phyloP scores from a whole-genome alignment of 2,329 filamentous ascomycete genomes.

The Madurella mycetomatis region DNA sequence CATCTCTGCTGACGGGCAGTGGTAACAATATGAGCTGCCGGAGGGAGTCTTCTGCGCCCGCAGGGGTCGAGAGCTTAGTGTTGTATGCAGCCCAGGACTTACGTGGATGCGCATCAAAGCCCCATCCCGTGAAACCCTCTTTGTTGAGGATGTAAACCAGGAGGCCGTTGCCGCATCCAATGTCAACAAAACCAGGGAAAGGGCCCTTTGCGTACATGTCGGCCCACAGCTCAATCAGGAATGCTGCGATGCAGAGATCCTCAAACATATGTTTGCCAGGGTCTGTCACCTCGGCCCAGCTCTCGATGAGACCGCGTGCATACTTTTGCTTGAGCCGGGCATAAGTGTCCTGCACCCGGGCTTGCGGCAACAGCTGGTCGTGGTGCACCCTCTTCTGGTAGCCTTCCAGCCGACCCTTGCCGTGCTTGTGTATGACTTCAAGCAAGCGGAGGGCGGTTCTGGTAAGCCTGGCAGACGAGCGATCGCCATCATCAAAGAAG shows the following conservation, averaged over 20 bases:
- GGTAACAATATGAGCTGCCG: conserved; percentile 49
- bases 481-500: conserved; percentile 40
- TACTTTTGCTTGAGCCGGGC: conserved; percentile 74
- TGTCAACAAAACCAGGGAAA: conserved; percentile 91
- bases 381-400: conserved; percentile 81
- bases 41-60: conserved; percentile 31
- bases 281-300: conserved; percentile 84
- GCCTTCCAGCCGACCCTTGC: conserved; percentile 58
- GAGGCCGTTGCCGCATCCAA: conserved; percentile 92
- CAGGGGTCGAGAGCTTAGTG: conserved; percentile 19
- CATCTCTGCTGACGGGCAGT: conserved; percentile 31
- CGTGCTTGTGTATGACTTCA: conserved; percentile 67
- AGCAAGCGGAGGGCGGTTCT: conserved; percentile 68
- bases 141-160: conserved; percentile 75
- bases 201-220: conserved; percentile 63
- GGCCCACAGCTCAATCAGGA: conserved; percentile 85
- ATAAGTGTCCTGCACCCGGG: conserved; percentile 77
- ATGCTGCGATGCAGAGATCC: conserved; percentile 84
- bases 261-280: conserved; percentile 93
- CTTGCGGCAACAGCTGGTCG: conserved; percentile 73
- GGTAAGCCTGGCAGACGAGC: conserved; percentile 45
- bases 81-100: conserved; percentile 80
- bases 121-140: conserved; percentile 82
- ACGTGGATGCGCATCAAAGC: conserved; percentile 82
- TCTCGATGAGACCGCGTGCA: conserved; percentile 63